Base-by-base conservation (phyloP, 2,329 filamentous ascomycete genomes). In the Xylariaceae sp. region DNA sequence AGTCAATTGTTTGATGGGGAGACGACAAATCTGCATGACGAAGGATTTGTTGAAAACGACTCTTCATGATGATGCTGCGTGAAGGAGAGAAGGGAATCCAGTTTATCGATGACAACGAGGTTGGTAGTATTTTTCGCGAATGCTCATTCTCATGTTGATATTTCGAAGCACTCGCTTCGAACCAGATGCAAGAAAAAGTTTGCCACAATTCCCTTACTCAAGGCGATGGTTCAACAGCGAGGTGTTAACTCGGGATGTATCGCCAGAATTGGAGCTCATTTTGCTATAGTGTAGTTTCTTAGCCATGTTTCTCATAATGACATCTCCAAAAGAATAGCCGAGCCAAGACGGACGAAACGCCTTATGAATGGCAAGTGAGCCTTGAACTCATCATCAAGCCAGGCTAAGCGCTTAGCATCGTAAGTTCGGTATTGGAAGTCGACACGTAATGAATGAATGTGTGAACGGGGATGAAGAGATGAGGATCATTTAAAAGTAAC, bases 341-440 rank as follows among this genome's bases (percentile, higher is more conserved):
- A n/a, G n/a, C n/a, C n/a, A n/a, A n/a, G 43, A 54, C 12, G 26
- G 21, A 12, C 36, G n/a, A 41, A 8, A 7, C 26, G 36, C 44
- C 21, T 29, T 48, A 21, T 9, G 4, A 19, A 24, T 37, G 16
- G n/a, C 23, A 9, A 12, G 37, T 12, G 4, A 23, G 17, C 21
- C 26, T 33, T 6, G 28, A 21, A 3, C 3, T 50, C 31, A 28
- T n/a, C 14, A 44, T 37, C 9, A 21, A 19, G 16, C 31, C 14
- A 23, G 17, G 4, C 17, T 33, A 56, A 41, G 53, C 47, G 53
- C 53, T 39, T 33, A 21, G 16, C 34, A 52, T 56, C 33, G 23
- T 33, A 12, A 24, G 44, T 14, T 39, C n/a, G 24, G 29, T 19
- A n/a, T n/a, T n/a, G n/a, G n/a, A 49, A 8, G 12, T 19, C 5